Base-by-base conservation (phyloP, 305 asterid species). In the Fraxinus greggii region DNA sequence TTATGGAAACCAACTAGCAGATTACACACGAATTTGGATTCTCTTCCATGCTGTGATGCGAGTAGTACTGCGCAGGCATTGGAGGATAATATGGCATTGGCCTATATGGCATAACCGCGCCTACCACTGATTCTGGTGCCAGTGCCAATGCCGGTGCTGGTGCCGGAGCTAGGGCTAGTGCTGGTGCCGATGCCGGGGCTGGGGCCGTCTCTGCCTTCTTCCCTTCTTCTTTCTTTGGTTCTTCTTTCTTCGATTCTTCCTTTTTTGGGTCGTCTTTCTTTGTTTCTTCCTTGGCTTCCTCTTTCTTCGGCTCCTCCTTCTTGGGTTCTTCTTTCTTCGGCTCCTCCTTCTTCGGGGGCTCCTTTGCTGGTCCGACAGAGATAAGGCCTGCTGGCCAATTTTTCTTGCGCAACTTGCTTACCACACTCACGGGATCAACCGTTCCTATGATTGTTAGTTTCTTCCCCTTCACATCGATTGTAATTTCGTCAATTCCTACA, bases 311-410 rank as follows among this genome's bases (percentile, higher is more conserved):
- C 82, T 88, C 86, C 13, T 86, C 88, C 45, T 80, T 83, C 80
- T 86, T 83, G 0, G 61, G 69, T 26, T 87, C 93, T 51, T 88
- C 92, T 76, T 89, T 90, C 90, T 92, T 90, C 3, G 90, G 88
- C 87, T 90, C 97, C 87, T 90, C 95, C 77, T 93, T 91, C 89
- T 95, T 93, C 90, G 90, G 93, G 0, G 97, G 97, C 83, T 89
- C 92, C 82, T 91, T 90, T 23, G 93, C 93, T 0, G 98, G 97
- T 77, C 98, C 99, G 4, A 92, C 93, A 1, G 86, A 86, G 86
- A 92, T 86, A 63, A 95, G 89, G 86, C 85, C 79, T 0, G 97
- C 86, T 0, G 90, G 86, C 98, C 97, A 93, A 74, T 69, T 88
- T 82, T 89, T 92, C 36, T 93, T 95, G 81, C 95, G 89, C 77